Evolutionary conservation across 1,284 basidiomycete species (phyloP).

Genomic region (Cryptococcus depauperatus): DNA sequence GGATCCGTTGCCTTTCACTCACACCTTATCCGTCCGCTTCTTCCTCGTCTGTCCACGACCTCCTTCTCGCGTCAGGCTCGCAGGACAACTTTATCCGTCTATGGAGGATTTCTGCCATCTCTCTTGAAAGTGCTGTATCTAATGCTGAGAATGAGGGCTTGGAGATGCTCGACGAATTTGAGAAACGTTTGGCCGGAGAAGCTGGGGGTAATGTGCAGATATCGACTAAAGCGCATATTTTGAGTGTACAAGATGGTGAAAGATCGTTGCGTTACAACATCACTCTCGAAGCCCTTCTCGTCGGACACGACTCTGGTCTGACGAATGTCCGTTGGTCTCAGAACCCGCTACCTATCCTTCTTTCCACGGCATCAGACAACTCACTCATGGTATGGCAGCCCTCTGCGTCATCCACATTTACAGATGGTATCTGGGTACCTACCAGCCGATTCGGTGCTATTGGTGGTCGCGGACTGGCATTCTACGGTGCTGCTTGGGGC

Average conservation of each 20-base stretch:
- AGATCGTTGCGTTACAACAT: constrained; percentile 60
- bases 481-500: constrained; percentile 77
- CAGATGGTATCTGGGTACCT: constrained; percentile 75
- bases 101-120: constrained; percentile 60
- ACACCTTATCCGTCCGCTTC: constrained; percentile 40
- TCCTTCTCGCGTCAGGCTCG: constrained; percentile 76
- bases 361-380: constrained; percentile 85
- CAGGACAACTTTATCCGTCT: constrained; percentile 85
- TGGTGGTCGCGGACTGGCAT: constrained; percentile 77
- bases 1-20: constrained; percentile 75
- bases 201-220: constrained; percentile 68
- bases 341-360: constrained; percentile 55
- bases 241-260: constrained; percentile 54
- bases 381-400: constrained; percentile 88
- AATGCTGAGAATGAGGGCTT: constrained; percentile 41
- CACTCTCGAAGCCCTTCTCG: constrained; percentile 79
- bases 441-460: constrained; percentile 83
- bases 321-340: constrained; percentile 75
- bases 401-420: constrained; percentile 48
- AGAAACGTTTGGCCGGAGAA: constrained; percentile 61
- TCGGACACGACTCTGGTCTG: constrained; percentile 87
- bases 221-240: constrained; percentile 69
- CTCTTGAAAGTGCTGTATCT: constrained; percentile 38
- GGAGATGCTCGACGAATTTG: constrained; percentile 77
- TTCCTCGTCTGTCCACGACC: constrained; percentile 25